These are phyloP conservation scores for Serendipita indica DNA, from an alignment of 768 basidiomycete species.

Conservation along the genomic window DNA sequence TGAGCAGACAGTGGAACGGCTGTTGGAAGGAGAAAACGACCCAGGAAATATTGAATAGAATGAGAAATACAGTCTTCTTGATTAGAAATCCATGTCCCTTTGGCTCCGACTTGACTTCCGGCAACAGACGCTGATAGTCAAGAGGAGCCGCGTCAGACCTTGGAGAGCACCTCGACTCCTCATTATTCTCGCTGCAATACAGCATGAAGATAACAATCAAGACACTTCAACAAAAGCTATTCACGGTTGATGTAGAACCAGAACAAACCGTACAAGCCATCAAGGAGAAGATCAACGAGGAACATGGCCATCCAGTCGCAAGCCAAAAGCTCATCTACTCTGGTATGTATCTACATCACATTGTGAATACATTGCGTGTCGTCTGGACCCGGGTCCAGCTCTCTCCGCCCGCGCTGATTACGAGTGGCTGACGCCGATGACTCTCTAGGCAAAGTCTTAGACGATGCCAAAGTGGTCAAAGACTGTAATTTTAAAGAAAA, in stretches of 20 bases:
- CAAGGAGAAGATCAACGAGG: conserved; percentile 68
- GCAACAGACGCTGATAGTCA: too few relatives aligned
- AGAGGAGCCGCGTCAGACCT: conserved; percentile 9
- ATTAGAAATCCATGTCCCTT: too few relatives aligned
- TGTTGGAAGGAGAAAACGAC: too few relatives aligned
- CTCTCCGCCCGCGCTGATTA: not conserved
- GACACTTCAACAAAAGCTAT: conserved; percentile 87
- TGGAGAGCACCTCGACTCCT: conserved; percentile 5
- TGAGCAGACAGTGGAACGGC: too few relatives aligned
- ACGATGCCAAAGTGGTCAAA: conserved; percentile 75
- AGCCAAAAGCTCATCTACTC: conserved; percentile 91
- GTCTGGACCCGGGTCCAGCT: conserved; percentile 10
- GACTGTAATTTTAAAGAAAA: conserved; percentile 93
- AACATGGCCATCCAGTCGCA: conserved; percentile 58
- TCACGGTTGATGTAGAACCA: conserved; percentile 69
- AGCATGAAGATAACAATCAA: conserved; percentile 90
- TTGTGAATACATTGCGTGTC: not conserved
- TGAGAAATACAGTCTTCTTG: too few relatives aligned
- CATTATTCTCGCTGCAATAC: conserved; percentile 18
- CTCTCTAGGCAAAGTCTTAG: conserved; percentile 69
- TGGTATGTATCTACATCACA: conserved; percentile 34
- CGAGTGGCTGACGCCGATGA: not conserved
- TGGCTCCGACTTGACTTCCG: too few relatives aligned
- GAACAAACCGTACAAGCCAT: conserved; percentile 59
- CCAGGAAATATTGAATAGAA: too few relatives aligned